Base-by-base conservation (phyloP, 2,329 filamentous ascomycete genomes). In the Cylindrodendrum hubeiense region DNA sequence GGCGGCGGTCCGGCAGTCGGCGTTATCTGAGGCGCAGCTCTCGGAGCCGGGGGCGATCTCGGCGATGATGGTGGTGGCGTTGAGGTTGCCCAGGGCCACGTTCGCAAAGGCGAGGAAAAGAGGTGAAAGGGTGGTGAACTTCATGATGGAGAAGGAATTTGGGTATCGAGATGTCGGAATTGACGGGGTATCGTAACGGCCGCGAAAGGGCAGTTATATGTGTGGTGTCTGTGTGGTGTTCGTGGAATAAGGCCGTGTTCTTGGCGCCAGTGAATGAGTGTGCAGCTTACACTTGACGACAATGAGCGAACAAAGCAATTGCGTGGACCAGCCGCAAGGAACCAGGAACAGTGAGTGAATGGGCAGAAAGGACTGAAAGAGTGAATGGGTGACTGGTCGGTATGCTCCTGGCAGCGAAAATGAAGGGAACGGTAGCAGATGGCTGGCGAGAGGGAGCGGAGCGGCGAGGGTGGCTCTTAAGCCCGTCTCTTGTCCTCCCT, bases 1-100 rank as follows among this genome's bases (percentile, higher is more conserved):
- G 8, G 78, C 77, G n/a, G 91, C 89, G 2, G 89, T 92, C 51
- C 85, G 84, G 80, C 93, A 95, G 72, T 94, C 89, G 17, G 79
- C 81, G 15, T 83, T 75, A 44, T 79, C 82, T 2, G 78, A 63
- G 50, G 79, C 78, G 81, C 91, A 93, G 10, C 80, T 76, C 19
- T 77, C 75, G 1, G 90, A 88, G 3, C 71, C 76, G 3, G 91
- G 89, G n/a, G 87, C 86, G 75, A 93, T 89, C 54, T 78, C 60
- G 65, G 77, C 75, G 72, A 92, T 79, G 68, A 84, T 80, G 37
- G 76, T 72, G 21, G 76, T 75, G 10, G 81, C 76, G 2, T 65
- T 57, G 39, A 74, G 54, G 5, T 69, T 63, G n/a, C 67, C 72
- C 10, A 67, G 51, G 33, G 69, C 67, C 33, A 72, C 34, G 44